These are phyloP conservation scores for Sordaria brevicollis DNA, from an alignment of 495 filamentous ascomycete species.

Conservation along the genomic window DNA sequence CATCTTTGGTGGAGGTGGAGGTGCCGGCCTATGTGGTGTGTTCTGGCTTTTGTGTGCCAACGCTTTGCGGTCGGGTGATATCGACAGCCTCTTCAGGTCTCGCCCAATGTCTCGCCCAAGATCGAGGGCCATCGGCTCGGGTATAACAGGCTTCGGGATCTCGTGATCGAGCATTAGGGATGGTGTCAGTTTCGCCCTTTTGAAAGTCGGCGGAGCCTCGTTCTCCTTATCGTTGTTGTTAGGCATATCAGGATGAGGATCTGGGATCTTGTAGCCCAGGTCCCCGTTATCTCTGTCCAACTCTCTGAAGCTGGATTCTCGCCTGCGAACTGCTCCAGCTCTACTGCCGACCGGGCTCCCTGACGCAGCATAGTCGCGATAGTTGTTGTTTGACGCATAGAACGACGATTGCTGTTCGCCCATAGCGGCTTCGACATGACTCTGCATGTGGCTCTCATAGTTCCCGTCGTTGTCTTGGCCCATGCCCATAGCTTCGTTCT, in stretches of 20 bases:
- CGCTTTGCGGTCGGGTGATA: constrained; percentile 55
- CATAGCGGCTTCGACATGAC: constrained; percentile 23
- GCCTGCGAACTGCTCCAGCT: constrained; percentile 24
- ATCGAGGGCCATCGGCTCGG: constrained; percentile 24
- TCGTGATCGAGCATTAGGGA: constrained; percentile 52
- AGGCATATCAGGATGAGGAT: constrained; percentile 45
- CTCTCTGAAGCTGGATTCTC: constrained; percentile 8
- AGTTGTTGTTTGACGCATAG: constrained; percentile 16
- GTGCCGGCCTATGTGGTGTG: constrained; percentile 72
- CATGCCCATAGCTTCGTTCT: constrained; percentile 21
- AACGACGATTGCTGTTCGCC: constrained; percentile 26
- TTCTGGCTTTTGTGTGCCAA: constrained; percentile 68
- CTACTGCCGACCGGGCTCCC: constrained; percentile 36
- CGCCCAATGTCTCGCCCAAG: constrained; percentile 7
- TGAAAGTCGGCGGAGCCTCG: constrained; percentile 66
- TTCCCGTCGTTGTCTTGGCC: constrained; percentile 19
- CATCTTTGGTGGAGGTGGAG: constrained; percentile 86
- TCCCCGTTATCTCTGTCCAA: constrained; percentile 10
- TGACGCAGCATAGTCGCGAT: constrained; percentile 28
- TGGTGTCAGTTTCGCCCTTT: constrained; percentile 25
- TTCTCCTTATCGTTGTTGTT: constrained; percentile 69
- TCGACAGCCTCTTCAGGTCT: constrained; percentile 8
- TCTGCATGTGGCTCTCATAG: constrained; percentile 23
- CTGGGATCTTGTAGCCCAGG: constrained; percentile 52
- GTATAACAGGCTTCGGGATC: constrained; percentile 40